Evolutionary conservation across 2,329 filamentous ascomycete species (phyloP).

Genomic region (Exophiala lecanii-corni): DNA sequence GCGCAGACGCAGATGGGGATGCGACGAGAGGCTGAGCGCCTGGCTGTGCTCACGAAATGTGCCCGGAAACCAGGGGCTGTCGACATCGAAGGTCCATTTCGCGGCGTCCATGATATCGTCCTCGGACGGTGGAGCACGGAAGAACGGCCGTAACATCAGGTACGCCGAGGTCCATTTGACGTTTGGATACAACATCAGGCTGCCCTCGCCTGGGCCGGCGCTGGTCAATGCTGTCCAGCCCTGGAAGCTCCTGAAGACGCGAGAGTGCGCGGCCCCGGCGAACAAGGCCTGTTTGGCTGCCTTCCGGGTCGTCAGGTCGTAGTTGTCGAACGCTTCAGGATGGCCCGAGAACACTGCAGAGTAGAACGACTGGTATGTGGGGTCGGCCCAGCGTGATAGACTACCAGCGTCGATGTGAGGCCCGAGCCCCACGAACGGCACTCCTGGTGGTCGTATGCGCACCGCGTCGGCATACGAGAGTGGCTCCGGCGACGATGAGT

Average conservation of each 20-base stretch:
- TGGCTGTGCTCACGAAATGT: conserved; percentile 32
- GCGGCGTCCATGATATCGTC: conserved; percentile 33
- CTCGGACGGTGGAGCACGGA: conserved; percentile 30
- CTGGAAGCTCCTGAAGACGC: conserved; percentile 37
- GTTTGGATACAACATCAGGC: conserved; percentile 39
- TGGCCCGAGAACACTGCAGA: conserved; percentile 34
- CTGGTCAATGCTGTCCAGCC: conserved; percentile 42
- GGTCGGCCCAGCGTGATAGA: conserved; percentile 40
- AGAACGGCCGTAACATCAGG: conserved; percentile 40
- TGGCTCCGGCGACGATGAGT: conserved; percentile 31
- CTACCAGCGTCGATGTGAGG: conserved; percentile 44
- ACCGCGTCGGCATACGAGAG: conserved; percentile 37
- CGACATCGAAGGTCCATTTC: conserved; percentile 35
- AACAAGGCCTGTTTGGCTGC: conserved; percentile 27
- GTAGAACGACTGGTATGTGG: conserved; percentile 36
- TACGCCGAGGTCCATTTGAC: conserved; percentile 35
- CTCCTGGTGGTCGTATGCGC: conserved; percentile 36
- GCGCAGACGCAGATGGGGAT: conserved; percentile 37
- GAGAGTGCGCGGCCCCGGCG: conserved; percentile 34
- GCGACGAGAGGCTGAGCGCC: conserved; percentile 30
- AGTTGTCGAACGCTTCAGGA: conserved; percentile 35
- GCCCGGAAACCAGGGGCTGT: conserved; percentile 35
- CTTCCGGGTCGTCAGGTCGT: conserved; percentile 34
- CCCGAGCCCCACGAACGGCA: conserved; percentile 38
- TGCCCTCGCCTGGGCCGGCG: conserved; percentile 34